Evolutionary conservation across 495 filamentous ascomycete species (phyloP).

Genomic region (Neurospora cerealis): DNA sequence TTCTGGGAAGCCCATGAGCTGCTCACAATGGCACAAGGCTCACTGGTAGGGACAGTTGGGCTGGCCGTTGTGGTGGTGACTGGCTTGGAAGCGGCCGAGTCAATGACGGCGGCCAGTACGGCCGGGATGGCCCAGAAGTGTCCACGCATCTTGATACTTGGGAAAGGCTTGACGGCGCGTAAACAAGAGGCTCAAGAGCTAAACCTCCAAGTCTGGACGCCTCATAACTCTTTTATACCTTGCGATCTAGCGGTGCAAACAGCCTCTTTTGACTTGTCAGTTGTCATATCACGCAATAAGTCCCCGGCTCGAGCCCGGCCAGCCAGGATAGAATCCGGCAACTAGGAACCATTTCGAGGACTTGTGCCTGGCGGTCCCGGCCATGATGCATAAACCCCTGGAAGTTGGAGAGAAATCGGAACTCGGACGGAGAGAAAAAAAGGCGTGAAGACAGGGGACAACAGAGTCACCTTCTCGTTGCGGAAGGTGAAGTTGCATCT

Average conservation of each 20-base stretch:
- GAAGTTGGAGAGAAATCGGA: not conserved
- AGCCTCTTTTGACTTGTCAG: too few relatives aligned
- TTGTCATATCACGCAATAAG: not conserved
- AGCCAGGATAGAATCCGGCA: not conserved
- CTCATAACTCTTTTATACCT: not conserved
- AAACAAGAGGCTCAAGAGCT: not conserved
- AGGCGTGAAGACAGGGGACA: not conserved
- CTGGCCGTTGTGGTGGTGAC: not conserved
- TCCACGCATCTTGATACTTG: not conserved
- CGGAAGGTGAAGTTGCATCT: slow-evolving; percentile 1
- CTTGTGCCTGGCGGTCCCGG: not conserved
- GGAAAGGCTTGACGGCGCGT: not conserved
- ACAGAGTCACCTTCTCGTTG: slow-evolving; percentile 4
- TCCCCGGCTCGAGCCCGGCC: not conserved
- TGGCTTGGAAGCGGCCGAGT: not conserved
- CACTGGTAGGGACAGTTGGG: slow-evolving; percentile 8
- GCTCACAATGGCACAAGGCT: slow-evolving; percentile 34
- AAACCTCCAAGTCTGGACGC: not conserved
- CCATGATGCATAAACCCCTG: not conserved
- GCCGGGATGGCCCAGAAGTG: not conserved
- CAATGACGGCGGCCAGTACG: not conserved
- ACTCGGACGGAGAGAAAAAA: not conserved
- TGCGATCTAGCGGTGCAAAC: too few relatives aligned
- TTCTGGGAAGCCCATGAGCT: slow-evolving; percentile 28
- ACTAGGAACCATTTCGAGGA: not conserved